Conservation (phyloP, 345 rosid species). For the Draba incana region DNA sequence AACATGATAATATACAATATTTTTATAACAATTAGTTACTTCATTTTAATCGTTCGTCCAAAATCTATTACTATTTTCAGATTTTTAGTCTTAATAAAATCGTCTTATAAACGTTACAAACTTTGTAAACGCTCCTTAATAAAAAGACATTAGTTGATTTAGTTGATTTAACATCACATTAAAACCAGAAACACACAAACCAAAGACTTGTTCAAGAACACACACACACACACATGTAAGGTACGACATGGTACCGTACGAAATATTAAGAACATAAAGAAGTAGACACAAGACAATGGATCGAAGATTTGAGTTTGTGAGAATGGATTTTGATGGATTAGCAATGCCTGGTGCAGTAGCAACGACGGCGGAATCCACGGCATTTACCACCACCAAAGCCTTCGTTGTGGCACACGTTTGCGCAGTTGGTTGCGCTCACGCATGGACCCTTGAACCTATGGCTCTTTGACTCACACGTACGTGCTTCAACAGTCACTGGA, state of each 20-base stretch:
- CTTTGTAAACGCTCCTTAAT: background rate
- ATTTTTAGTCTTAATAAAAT: no score
- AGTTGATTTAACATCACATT: conserved; percentile 25
- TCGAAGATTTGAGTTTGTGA: background rate
- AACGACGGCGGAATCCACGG: conserved; percentile 55
- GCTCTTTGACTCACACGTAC: conserved; percentile 52
- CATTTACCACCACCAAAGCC: conserved; percentile 52
- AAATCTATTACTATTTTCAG: background rate
- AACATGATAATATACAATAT: no score
- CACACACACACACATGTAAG: conserved; percentile 6
- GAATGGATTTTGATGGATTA: conserved; percentile 26
- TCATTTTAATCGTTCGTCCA: no score
- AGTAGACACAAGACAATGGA: conserved; percentile 10
- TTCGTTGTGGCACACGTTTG: conserved; percentile 52
- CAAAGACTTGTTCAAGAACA: conserved; percentile 33
- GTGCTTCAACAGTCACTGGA: conserved; percentile 42
- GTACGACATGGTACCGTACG: conserved; percentile 33
- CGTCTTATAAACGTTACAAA: no score
- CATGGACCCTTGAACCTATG: conserved; percentile 51
- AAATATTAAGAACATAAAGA: background rate
- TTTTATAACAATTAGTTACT: no score
- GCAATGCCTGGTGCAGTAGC: conserved; percentile 53
- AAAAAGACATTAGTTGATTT: background rate
- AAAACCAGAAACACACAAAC: conserved; percentile 20
- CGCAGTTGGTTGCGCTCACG: conserved; percentile 42